Conservation (phyloP, 208 protist species). For the Trypanosoma grayi region DNA sequence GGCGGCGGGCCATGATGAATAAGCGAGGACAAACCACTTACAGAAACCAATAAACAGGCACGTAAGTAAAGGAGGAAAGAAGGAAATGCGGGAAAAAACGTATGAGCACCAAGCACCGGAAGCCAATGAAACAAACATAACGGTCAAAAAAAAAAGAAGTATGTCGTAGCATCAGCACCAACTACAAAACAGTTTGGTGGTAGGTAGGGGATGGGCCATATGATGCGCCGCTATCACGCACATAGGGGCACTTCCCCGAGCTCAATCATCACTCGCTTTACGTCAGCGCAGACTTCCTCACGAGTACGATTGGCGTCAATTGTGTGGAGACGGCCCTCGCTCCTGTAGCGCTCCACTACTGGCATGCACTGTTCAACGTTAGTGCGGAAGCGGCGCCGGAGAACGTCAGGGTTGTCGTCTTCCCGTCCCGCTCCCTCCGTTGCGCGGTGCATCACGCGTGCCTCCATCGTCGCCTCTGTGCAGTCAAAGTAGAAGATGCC, state of each 20-base stretch:
- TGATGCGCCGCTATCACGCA: not conserved
- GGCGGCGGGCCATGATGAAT: slow-evolving; percentile 47
- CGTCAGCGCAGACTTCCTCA: slow-evolving; percentile 67
- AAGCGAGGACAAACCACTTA: slow-evolving; percentile 22
- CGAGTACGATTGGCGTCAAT: slow-evolving; percentile 63
- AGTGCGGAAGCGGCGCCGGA: slow-evolving; percentile 70
- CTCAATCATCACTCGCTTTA: slow-evolving; percentile 43
- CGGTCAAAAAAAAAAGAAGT: not conserved
- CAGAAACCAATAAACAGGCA: slow-evolving; percentile 10
- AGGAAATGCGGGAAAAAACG: not conserved
- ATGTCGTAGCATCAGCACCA: not conserved
- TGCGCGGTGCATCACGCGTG: slow-evolving; percentile 54
- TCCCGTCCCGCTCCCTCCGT: slow-evolving; percentile 35
- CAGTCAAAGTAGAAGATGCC: slow-evolving; percentile 85
- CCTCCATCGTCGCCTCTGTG: slow-evolving; percentile 69
- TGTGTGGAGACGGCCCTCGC: slow-evolving; percentile 50
- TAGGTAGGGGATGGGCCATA: too few species aligned
- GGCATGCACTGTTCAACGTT: slow-evolving; percentile 84
- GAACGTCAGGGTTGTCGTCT: slow-evolving; percentile 79
- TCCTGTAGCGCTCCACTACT: slow-evolving; percentile 77
- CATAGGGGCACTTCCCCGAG: slow-evolving; percentile 29
- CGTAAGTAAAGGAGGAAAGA: not conserved
- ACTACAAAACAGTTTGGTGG: not conserved
- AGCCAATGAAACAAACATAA: not conserved
- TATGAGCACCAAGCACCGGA: not conserved